Conservation (phyloP, 2,329 filamentous ascomycete genomes). For the Dothiorella sarmentorum region DNA sequence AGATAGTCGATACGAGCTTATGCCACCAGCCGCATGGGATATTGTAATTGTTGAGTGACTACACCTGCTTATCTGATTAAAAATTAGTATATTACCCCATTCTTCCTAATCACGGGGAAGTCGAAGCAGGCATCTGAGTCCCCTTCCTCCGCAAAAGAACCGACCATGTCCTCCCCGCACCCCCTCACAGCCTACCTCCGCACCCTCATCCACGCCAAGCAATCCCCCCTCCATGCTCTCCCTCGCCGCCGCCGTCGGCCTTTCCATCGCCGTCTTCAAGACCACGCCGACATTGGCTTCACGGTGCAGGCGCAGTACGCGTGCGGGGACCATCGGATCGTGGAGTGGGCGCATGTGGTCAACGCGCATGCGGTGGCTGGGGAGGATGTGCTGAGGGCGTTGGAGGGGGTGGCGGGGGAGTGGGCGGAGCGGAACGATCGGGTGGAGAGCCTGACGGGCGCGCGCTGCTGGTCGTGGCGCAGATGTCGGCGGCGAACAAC, state of each 20-base stretch:
- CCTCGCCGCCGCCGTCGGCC: not conserved
- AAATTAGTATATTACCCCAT: too few species aligned
- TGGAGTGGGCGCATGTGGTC: not conserved
- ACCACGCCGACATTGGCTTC: slow-evolving; percentile 1
- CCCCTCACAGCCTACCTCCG: not conserved
- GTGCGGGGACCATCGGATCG: not conserved
- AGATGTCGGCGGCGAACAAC: not conserved
- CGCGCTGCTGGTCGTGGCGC: not conserved
- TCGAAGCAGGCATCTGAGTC: too few species aligned
- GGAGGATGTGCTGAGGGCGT: not conserved
- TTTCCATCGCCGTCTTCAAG: not conserved
- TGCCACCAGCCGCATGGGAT: too few species aligned
- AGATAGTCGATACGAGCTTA: too few species aligned
- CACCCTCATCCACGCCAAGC: not conserved
- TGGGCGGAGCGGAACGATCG: not conserved
- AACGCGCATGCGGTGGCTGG: not conserved
- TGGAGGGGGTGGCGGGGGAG: not conserved
- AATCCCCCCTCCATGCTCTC: not conserved
- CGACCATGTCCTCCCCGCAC: too few species aligned
- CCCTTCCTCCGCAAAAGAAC: too few species aligned
- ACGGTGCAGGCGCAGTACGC: not conserved
- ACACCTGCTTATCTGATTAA: too few species aligned
- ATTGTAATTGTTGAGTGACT: too few species aligned
- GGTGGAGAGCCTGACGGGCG: not conserved
- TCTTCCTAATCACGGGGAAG: too few species aligned